A percentile compares a stretch with the other conserved stretches of the same genome.
These are phyloP conservation scores for Thermothielavioides terrestris DNA, from an alignment of 495 filamentous ascomycete species.

Conservation along the genomic window DNA sequence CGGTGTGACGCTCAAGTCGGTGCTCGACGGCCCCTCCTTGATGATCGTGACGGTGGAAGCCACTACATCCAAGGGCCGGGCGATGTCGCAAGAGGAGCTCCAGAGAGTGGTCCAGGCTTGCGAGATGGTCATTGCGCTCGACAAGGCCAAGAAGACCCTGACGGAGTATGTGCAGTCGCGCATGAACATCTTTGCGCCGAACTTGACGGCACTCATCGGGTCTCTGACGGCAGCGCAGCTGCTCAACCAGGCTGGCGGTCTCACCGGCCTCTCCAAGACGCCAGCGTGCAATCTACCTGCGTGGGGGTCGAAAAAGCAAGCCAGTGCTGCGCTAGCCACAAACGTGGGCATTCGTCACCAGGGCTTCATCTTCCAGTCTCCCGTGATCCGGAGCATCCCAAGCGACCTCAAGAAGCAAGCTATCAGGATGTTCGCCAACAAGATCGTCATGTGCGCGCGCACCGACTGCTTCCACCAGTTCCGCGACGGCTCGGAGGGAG, in stretches of 20 bases:
- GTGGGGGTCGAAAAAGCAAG: slow-evolving; percentile 78
- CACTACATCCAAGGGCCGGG: slow-evolving; percentile 72
- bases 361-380: slow-evolving; percentile 87
- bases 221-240: slow-evolving; percentile 94
- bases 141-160: slow-evolving; percentile 76
- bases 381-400: slow-evolving; percentile 74
- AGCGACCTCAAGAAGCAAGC: slow-evolving; percentile 86
- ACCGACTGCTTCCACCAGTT: slow-evolving; percentile 79
- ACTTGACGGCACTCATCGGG: slow-evolving; percentile 85
- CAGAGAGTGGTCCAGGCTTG: slow-evolving; percentile 68
- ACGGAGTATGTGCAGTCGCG: slow-evolving; percentile 96
- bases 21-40: slow-evolving; percentile 79
- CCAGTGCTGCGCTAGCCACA: slow-evolving; percentile 79
- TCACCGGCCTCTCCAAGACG: slow-evolving; percentile 81
- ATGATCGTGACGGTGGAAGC: slow-evolving; percentile 98
- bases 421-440: slow-evolving; percentile 89
- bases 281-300: slow-evolving; percentile 88
- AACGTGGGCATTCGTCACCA: slow-evolving; percentile 89
- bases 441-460: slow-evolving; percentile 83
- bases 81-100: slow-evolving; percentile 67
- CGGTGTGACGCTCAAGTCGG: slow-evolving; percentile 60
- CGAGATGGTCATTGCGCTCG: slow-evolving; percentile 76
- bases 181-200: slow-evolving; percentile 93
- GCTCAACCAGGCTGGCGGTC: slow-evolving; percentile 83
- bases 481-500: slow-evolving; percentile 73